These are phyloP conservation scores for Venturia asperata DNA, from an alignment of 2,329 filamentous ascomycete species.

Conservation along the genomic window DNA sequence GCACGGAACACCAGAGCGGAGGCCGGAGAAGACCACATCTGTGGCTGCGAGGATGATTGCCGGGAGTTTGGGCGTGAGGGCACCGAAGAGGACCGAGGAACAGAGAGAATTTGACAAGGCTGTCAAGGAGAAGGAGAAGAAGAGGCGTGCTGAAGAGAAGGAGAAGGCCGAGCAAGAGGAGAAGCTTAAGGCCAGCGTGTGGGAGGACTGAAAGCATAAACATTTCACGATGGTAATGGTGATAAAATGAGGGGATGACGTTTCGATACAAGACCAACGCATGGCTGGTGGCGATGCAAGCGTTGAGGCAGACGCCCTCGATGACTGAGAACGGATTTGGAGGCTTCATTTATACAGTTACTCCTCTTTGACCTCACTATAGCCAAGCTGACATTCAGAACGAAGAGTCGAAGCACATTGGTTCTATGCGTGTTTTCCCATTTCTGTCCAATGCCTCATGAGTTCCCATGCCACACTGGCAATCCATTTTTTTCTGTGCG, in stretches of 20 bases:
- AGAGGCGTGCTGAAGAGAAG: constrained; percentile 61
- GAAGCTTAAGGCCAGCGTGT: constrained; percentile 73
- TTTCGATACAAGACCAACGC: background rate
- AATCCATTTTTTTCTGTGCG: background rate
- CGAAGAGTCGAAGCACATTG: background rate
- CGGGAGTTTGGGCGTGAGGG: constrained; percentile 72
- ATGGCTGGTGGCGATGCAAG: background rate
- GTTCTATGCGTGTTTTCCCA: background rate
- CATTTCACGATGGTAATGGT: background rate
- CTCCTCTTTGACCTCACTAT: background rate
- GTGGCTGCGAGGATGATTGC: constrained; percentile 87
- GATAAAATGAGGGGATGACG: background rate
- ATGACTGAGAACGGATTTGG: background rate
- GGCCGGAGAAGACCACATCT: constrained; percentile 86
- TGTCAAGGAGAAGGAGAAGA: constrained; percentile 76
- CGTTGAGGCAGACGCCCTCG: background rate
- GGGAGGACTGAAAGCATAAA: constrained; percentile 55
- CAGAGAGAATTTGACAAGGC: constrained; percentile 79
- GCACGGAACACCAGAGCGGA: constrained; percentile 17
- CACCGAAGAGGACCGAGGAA: constrained; percentile 77
- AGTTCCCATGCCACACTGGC: background rate
- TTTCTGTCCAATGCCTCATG: background rate
- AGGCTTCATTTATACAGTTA: background rate
- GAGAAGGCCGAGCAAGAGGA: constrained; percentile 55
- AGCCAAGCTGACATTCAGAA: background rate